Percentiles rank a stretch among this genome's conserved stretches.
These are phyloP conservation scores for Capillidium heterosporum DNA, from an alignment of 371 early-diverging fungal species.

Conservation along the genomic window DNA sequence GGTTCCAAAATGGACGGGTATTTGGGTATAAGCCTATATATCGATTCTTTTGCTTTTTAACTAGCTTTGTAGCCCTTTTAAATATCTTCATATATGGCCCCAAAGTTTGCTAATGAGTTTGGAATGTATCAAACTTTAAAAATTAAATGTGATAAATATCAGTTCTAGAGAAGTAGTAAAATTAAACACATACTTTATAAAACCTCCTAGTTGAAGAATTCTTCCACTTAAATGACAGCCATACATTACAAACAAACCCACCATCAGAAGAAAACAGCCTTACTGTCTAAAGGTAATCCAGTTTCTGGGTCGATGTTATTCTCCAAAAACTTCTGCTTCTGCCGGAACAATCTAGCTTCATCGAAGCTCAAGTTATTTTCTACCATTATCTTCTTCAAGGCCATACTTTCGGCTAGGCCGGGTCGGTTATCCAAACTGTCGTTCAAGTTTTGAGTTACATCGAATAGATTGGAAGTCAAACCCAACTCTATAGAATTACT, in stretches of 20 bases:
- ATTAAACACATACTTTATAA: not conserved
- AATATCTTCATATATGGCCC: too few species aligned
- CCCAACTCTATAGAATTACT: slow-evolving; percentile 33
- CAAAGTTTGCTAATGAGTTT: too few species aligned
- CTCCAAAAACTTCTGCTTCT: slow-evolving; percentile 41
- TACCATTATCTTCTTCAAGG: slow-evolving; percentile 54
- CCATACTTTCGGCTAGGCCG: slow-evolving; percentile 44
- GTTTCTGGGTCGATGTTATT: slow-evolving; percentile 64
- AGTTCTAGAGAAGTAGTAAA: not conserved
- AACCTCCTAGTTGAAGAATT: too few species aligned
- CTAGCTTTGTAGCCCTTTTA: too few species aligned
- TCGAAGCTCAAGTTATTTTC: slow-evolving; percentile 51
- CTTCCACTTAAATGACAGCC: not conserved
- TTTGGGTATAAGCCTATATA: too few species aligned
- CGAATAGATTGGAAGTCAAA: slow-evolving; percentile 46
- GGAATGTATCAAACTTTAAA: too few species aligned
- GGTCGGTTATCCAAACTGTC: slow-evolving; percentile 39
- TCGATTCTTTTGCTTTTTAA: too few species aligned
- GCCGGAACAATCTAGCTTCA: slow-evolving; percentile 59
- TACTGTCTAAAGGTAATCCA: slow-evolving; percentile 60
- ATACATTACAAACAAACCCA: not conserved
- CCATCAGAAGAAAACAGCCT: slow-evolving; percentile 37
- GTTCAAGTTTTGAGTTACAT: slow-evolving; percentile 37
- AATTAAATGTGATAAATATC: too few species aligned
- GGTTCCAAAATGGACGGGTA: too few species aligned